Evolutionary conservation across 345 rosid genomes (phyloP), one percentile per base, ranked within the genome.

Genomic region (Theobroma cacao): DNA sequence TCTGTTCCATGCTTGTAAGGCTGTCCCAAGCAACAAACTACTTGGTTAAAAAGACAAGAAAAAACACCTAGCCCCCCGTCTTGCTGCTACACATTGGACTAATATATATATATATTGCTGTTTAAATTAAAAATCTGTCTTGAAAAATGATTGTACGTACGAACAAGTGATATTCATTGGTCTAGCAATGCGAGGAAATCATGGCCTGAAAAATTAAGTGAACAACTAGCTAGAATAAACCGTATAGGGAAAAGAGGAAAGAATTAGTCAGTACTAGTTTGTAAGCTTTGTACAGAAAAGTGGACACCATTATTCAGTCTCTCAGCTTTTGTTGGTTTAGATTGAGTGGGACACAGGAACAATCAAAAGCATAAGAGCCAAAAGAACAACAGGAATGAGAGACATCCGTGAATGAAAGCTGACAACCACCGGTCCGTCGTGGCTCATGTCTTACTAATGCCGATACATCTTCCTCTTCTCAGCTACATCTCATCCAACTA

Each of bases 11-110:
- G 59, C 80, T 77, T 79, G 72, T 33, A 77, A 79, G 63, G 74
- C 55, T 63, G 62, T 71, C 62, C 80, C 81, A 82, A 82, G 88
- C 86, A 85, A 78, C 80, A 48, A 66, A 15, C 79, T 80, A 64
- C 85, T 78, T 85, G 14, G 79, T 81, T 72, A 72, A 33, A 58
- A 85, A 82, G 88, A 80, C 84, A 85, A 80, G 87, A 78, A 85
- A 85, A 30, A 24, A 22, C 82, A 52, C 75, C 85, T 76, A 45
- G 33, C 73, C 14, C 55, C 62, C 17, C 60, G 3, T 18, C 38
- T 26, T 26, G 74, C 40, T 79, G 67, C 53, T 52, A 55, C 43
- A 10, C 30, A 30, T 38, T 26, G 72, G 60, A 75, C 79, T 75
- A 80, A n/a, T n/a, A n/a, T n/a, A n/a, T 63, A 80, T 67, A 13